These are phyloP conservation scores for Hypoxylon sp. DNA, from an alignment of 2,329 filamentous ascomycete species.

Conservation along the genomic window DNA sequence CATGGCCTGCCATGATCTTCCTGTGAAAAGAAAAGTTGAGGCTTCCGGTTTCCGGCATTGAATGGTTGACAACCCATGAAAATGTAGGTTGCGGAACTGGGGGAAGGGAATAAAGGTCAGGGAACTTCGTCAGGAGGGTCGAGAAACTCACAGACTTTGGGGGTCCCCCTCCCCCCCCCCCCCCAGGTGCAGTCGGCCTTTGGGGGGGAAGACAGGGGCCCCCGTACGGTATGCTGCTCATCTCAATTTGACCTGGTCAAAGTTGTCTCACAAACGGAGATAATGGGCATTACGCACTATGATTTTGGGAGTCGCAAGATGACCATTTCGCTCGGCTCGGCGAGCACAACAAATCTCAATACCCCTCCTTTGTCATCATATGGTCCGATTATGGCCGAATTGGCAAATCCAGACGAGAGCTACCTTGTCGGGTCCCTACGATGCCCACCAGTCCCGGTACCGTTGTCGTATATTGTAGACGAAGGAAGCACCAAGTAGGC, in stretches of 20 bases:
- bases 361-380: conserved; percentile 49
- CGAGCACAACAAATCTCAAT: conserved; percentile 44
- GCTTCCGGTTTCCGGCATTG: conserved; percentile 52
- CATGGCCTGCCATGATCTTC: conserved; percentile 49
- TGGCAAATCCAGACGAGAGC: conserved; percentile 44
- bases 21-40: conserved; percentile 41
- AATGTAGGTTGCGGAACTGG: conserved; percentile 46
- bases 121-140: conserved; percentile 33
- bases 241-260: conserved; percentile 53
- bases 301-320: conserved; percentile 45
- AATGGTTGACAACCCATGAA: conserved; percentile 48
- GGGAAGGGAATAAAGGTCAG: conserved; percentile 35
- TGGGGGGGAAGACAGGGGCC: conserved; percentile 48
- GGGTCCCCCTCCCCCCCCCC: conserved; percentile 36
- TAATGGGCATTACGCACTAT: conserved; percentile 50
- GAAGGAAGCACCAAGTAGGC: conserved; percentile 13
- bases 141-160: conserved; percentile 48
- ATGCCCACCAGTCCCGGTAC: conserved; percentile 6
- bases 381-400: conserved; percentile 48
- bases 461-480: neutral
- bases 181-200: conserved; percentile 44
- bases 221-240: conserved; percentile 51
- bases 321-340: conserved; percentile 48
- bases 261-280: conserved; percentile 53
- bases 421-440: conserved; percentile 37